These are phyloP conservation scores for Apiospora pterosperma DNA, from an alignment of 2,329 filamentous ascomycete genomes.

Conservation along the genomic window DNA sequence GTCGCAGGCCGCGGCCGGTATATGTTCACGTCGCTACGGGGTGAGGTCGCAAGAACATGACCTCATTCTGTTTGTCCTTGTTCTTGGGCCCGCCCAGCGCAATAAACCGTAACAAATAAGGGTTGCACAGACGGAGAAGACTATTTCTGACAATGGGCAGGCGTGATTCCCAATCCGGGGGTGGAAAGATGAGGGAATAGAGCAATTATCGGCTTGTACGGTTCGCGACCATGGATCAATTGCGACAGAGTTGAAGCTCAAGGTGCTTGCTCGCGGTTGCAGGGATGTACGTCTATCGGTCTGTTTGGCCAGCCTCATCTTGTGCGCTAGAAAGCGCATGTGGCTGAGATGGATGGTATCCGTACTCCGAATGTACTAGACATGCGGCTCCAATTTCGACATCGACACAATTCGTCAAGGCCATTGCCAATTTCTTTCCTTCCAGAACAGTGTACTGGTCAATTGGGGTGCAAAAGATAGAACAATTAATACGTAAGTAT, in stretches of 20 bases:
- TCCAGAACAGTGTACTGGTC: neutral
- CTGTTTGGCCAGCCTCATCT: neutral
- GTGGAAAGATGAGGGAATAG: neutral
- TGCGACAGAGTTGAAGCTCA: neutral
- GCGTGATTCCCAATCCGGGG: neutral
- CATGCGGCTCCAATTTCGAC: neutral
- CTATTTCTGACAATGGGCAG: neutral
- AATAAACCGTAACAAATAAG: neutral
- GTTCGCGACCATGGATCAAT: neutral
- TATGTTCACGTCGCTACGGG: neutral
- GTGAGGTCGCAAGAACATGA: neutral
- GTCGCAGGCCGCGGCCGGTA: neutral
- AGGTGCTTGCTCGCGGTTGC: too few relatives aligned
- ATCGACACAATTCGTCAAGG: neutral
- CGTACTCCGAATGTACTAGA: neutral
- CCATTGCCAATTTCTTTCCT: neutral
- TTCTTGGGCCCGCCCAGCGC: neutral
- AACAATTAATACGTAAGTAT: too few relatives aligned
- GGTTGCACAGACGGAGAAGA: neutral
- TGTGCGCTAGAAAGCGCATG: neutral
- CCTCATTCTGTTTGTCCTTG: neutral
- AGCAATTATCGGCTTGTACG: neutral
- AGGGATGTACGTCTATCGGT: neutral
- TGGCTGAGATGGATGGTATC: neutral
- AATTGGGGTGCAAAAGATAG: too few relatives aligned